Base-by-base conservation (phyloP, 768 basidiomycete species). In the button mushroom (Agaricus bisporus) region DNA sequence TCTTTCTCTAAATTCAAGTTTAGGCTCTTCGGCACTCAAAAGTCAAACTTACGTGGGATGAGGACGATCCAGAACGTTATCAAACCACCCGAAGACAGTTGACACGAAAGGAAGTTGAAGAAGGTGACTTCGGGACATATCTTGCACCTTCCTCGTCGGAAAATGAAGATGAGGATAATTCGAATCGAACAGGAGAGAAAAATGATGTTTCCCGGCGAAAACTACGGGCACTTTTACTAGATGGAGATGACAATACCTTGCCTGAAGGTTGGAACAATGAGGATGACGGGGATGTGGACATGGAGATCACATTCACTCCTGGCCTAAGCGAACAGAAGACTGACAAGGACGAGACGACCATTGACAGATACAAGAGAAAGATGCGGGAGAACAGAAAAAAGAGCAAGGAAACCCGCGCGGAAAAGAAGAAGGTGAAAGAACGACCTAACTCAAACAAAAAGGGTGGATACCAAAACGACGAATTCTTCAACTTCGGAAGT, bases 31-130 rank as follows among this genome's bases (percentile, higher is more conserved):
- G 95, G 5, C 95, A 98, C 66, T 99, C 97, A 12, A 97, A 93
- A 74, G 95, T 98, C 56, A 97, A 91, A 63, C 79, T 98, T 29
- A 97, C 95, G 4, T 99, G 97, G 97, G 97, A 99, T 59, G 91
- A 94, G 51, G 97, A 98, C 67, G 95, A 98, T 60, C 86, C 90
- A 0, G 88, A 94, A 62, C 86, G 95, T 38, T 79, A 77, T 53
- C 83, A 82, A 41, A 61, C 94, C 46, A 91, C 94, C 1, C 83
- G 93, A 43, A 86, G 93, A 18, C 73, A 75, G 0, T 73, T 97
- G 39, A 82, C 89, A 0, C 78, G 80, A 49, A 85, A 92, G 63
- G 92, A 98, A 65, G 86, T 98, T 25, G 94, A 97, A 46, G 88
- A 95, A 55, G 82, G 82, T 51, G 94, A 98, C 63, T 98, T 95